Evolutionary conservation across 495 filamentous ascomycete species (phyloP).

Genomic region (Penicillium ochrochloron): DNA sequence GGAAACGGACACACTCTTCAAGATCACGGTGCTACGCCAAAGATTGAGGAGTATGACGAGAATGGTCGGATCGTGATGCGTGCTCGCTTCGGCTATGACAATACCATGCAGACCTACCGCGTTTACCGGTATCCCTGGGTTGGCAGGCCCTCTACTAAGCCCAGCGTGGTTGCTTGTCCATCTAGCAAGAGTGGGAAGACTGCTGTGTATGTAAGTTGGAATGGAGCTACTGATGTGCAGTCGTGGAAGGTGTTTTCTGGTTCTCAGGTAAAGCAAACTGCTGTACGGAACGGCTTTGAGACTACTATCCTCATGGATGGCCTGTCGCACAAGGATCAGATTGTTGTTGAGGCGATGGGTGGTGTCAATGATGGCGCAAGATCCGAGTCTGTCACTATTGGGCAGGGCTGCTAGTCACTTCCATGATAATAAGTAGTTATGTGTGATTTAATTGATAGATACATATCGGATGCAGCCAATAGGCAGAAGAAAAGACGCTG

Average conservation of each 20-base stretch:
- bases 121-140: slow-evolving; percentile 29
- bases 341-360: slow-evolving; percentile 27
- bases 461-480: not conserved
- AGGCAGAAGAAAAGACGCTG: not conserved
- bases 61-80: slow-evolving; percentile 24
- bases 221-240: slow-evolving; percentile 31
- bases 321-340: slow-evolving; percentile 13
- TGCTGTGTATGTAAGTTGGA: slow-evolving; percentile 38
- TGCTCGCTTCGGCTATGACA: slow-evolving; percentile 27
- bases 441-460: not conserved
- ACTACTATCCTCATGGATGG: slow-evolving; percentile 15
- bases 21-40: slow-evolving; percentile 48
- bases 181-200: slow-evolving; percentile 8
- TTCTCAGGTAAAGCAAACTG: slow-evolving; percentile 9
- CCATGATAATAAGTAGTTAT: not conserved
- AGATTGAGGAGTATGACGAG: slow-evolving; percentile 47
- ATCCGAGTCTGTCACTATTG: slow-evolving; percentile 19
- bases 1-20: slow-evolving; percentile 42
- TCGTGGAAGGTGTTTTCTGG: slow-evolving; percentile 20
- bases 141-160: slow-evolving; percentile 22
- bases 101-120: slow-evolving; percentile 29
- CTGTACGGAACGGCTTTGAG: slow-evolving; percentile 22
- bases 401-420: slow-evolving; percentile 16
- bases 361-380: slow-evolving; percentile 22
- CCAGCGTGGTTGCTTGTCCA: slow-evolving; percentile 26